Evolutionary conservation across 768 basidiomycete genomes (phyloP), one percentile per base, ranked within the genome.

Genomic region (Suillus clintonianus): DNA sequence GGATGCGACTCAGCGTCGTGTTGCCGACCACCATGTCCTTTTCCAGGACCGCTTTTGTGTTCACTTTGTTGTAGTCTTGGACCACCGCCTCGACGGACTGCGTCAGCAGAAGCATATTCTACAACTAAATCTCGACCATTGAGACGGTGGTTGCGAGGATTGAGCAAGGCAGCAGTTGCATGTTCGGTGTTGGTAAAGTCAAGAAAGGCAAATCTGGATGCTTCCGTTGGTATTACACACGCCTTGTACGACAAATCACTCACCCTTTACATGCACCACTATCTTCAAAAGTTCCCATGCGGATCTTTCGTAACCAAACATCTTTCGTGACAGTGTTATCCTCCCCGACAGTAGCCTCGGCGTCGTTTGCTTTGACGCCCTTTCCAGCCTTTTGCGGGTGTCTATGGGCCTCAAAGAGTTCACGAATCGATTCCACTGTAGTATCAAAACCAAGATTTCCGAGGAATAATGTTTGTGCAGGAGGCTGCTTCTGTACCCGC

Each of bases 231-330:
- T 10, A 59, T 19, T 37, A n/a, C 34, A 9, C 15, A n/a, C 45
- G 39, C 36, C 32, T 5, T 34, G 57, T 51, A 39, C 39, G 7
- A 50, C 22, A 13, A 64, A 43, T 37, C 24, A 79, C 83, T 63
- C 71, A 97, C 97, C 97, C 97, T 83, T 99, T 99, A 79, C 97
- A 99, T 60, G 86, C 77, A 10, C 97, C 97, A 56, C 87, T 92
- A 75, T 99, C 97, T 74, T 98, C 95, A 68, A 99, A 99, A 19
- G 95, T 96, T 5, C 95, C 95, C 85, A 99, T 85, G 7, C 97
- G 87, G 34, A 99, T 79, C 72, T 94, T 94, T 65, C 91, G 83
- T 79, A 90, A 84, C 88, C 87, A 87, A 27, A 75, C 72, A 53
- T 85, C 83, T 30, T 71, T 67, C 8, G 39, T 59, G 42, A 39